Evolutionary conservation across 805 yeast genomes (phyloP).

Genomic region (Wickerhamiella alocasiicola): DNA sequence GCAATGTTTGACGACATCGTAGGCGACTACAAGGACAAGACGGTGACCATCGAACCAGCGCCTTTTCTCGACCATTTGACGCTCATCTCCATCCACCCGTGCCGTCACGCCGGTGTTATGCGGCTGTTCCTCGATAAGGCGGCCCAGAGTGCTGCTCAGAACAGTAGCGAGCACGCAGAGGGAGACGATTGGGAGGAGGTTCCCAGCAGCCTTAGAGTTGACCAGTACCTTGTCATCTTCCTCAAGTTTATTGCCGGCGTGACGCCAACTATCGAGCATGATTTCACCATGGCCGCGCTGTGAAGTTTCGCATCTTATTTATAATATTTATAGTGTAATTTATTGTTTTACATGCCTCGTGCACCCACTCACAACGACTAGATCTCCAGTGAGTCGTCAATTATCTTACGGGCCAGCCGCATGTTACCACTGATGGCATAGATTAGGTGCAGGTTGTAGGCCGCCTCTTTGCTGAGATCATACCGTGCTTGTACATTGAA

Average conservation of each 20-base stretch:
- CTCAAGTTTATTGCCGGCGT: slow-evolving; percentile 92
- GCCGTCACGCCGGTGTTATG: slow-evolving; percentile 93
- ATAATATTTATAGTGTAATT: neutral
- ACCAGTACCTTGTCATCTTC: slow-evolving; percentile 80
- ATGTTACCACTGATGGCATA: slow-evolving; percentile 67
- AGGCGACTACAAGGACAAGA: slow-evolving; percentile 83
- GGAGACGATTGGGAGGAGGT: slow-evolving; percentile 51
- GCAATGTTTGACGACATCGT: slow-evolving; percentile 93
- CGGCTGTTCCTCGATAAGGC: slow-evolving; percentile 69
- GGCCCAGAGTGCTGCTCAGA: slow-evolving; percentile 30
- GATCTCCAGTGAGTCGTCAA: slow-evolving; percentile 51
- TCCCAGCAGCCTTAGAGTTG: slow-evolving; percentile 55
- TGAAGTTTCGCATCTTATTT: slow-evolving; percentile 10
- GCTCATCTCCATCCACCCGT: slow-evolving; percentile 84
- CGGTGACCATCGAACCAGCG: slow-evolving; percentile 88
- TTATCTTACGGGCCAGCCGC: slow-evolving; percentile 46
- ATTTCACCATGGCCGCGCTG: slow-evolving; percentile 92
- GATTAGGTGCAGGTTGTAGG: slow-evolving; percentile 68
- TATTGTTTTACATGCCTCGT: neutral
- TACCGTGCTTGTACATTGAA: slow-evolving; percentile 36
- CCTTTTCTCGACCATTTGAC: slow-evolving; percentile 71
- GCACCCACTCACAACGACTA: slow-evolving; percentile 18
- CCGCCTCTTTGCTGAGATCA: slow-evolving; percentile 65
- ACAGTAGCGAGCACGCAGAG: slow-evolving; percentile 18
- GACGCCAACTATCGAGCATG: slow-evolving; percentile 95